Conservation (phyloP, 1,139 yeast genomes). For the Saccharomyces hybrid region DNA sequence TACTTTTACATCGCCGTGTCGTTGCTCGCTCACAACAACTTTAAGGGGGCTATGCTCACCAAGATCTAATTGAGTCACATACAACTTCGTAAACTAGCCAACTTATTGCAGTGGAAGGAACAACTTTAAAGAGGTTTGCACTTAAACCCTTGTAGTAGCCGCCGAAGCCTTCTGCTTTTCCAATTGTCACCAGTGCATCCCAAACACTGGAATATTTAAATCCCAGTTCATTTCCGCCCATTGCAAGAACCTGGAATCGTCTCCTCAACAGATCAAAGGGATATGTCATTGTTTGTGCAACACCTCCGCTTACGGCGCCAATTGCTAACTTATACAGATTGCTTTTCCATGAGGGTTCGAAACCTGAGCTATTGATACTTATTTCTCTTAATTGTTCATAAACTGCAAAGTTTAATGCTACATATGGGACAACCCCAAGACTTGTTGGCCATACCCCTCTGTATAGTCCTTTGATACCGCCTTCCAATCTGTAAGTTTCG, state of each 20-base stretch:
- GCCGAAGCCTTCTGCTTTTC: constrained; percentile 60
- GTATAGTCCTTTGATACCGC: constrained; percentile 72
- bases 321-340: constrained; percentile 46
- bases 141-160: constrained; percentile 87
- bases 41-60: no score
- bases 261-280: constrained; percentile 87
- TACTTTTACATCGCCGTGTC: no score
- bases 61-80: constrained; percentile 15
- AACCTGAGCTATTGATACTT: not conserved
- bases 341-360: constrained; percentile 28
- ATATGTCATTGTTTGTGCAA: constrained; percentile 73
- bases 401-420: constrained; percentile 84
- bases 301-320: constrained; percentile 87
- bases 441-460: constrained; percentile 85
- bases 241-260: constrained; percentile 82
- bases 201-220: constrained; percentile 67
- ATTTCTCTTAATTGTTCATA: constrained; percentile 72
- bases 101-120: constrained; percentile 92
- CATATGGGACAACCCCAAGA: constrained; percentile 93
- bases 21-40: not conserved
- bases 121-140: constrained; percentile 84
- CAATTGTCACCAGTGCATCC: constrained; percentile 65
- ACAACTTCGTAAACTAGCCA: constrained; percentile 81
- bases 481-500: constrained; percentile 65
- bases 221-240: constrained; percentile 64